These are phyloP conservation scores for Fusarium sp. DNA, from an alignment of 2,329 filamentous ascomycete genomes.

Conservation along the genomic window DNA sequence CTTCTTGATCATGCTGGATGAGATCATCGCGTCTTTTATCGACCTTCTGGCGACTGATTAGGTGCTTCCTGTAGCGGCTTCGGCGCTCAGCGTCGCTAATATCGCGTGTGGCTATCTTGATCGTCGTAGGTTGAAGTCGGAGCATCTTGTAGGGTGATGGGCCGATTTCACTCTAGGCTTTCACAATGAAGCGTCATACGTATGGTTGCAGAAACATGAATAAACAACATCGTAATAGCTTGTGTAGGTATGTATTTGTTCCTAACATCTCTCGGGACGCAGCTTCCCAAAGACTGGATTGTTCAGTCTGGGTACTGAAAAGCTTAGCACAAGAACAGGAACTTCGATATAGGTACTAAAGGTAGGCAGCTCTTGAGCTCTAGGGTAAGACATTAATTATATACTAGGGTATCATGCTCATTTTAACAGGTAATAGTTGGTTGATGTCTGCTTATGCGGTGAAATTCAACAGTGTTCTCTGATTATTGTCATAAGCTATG, in stretches of 20 bases:
- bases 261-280: neutral
- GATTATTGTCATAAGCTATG: too few relatives aligned
- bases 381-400: neutral
- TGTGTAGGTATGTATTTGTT: neutral
- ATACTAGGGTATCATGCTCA: neutral
- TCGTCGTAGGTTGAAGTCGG: slow-evolving; percentile 33
- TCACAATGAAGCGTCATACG: neutral
- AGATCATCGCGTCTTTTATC: neutral
- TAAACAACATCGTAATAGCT: neutral
- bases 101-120: slow-evolving; percentile 28
- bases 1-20: neutral
- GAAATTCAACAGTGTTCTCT: neutral
- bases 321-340: neutral
- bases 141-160: slow-evolving; percentile 24
- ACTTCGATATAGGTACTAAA: neutral
- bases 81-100: slow-evolving; percentile 35
- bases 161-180: neutral
- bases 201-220: neutral
- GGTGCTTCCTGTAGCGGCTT: slow-evolving; percentile 35
- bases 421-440: neutral
- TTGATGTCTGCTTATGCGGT: neutral
- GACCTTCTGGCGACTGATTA: neutral
- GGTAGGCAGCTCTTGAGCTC: neutral
- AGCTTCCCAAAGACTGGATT: neutral
- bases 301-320: neutral